Conservation (phyloP, 2,329 filamentous ascomycete species). For the Piedraia hortae region DNA sequence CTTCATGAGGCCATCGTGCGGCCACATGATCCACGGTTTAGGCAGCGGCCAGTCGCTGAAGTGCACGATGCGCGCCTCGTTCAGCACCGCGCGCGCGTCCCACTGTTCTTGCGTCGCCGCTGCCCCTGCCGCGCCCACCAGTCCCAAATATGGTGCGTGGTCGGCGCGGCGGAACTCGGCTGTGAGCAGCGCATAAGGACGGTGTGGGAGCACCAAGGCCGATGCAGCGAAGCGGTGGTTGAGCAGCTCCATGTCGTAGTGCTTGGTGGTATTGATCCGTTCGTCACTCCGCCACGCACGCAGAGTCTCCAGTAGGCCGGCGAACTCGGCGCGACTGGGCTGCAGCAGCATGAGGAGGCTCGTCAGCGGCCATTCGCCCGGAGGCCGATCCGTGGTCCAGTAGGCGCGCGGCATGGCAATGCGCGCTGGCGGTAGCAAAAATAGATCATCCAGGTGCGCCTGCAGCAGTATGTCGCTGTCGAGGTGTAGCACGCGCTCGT, state of each 20-base stretch:
- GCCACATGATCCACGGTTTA: constrained; percentile 31
- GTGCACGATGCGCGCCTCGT: constrained; percentile 38
- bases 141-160: constrained; percentile 25
- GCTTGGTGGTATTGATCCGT: constrained; percentile 10
- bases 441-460: constrained; percentile 39
- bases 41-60: constrained; percentile 46
- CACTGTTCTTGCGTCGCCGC: constrained; percentile 20
- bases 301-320: constrained; percentile 12
- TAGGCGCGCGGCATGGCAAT: constrained; percentile 44
- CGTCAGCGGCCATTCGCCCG: constrained; percentile 21
- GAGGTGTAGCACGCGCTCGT: constrained; percentile 27
- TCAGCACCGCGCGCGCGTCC: constrained; percentile 28
- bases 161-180: constrained; percentile 31
- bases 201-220: constrained; percentile 35
- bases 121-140: constrained; percentile 2
- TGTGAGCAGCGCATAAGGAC: constrained; percentile 31
- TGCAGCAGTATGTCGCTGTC: constrained; percentile 35
- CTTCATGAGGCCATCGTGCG: constrained; percentile 14
- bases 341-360: constrained; percentile 34
- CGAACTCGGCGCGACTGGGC: constrained; percentile 26
- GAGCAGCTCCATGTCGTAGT: constrained; percentile 41
- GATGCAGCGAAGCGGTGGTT: constrained; percentile 32
- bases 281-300: constrained; percentile 10
- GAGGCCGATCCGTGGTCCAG: constrained; percentile 18
- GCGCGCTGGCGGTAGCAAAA: constrained; percentile 31